Evolutionary conservation across 1,284 basidiomycete species (phyloP).

Genomic region (Pisolithus thermaeus): DNA sequence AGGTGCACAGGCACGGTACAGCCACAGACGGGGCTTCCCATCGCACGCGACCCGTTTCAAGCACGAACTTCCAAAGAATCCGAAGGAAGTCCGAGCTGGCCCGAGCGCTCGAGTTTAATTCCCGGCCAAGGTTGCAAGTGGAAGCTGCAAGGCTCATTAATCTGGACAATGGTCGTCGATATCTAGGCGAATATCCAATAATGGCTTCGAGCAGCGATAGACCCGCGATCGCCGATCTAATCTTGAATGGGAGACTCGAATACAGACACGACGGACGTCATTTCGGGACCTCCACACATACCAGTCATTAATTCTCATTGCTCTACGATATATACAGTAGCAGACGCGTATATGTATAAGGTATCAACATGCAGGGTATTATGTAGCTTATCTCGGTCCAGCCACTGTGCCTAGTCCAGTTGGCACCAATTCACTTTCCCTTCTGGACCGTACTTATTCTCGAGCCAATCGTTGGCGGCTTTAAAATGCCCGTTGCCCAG

Average conservation of each 20-base stretch:
- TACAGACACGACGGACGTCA: not conserved
- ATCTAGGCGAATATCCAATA: not conserved
- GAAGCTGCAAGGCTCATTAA: not conserved
- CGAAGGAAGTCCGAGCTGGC: constrained; percentile 6
- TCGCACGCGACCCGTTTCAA: constrained; percentile 16
- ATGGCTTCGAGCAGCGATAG: not conserved
- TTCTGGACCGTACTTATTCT: constrained; percentile 64
- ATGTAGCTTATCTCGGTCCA: constrained; percentile 1
- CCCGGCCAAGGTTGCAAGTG: not conserved
- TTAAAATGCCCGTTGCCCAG: constrained; percentile 90
- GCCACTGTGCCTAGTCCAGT: constrained; percentile 26
- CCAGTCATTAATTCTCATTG: not conserved
- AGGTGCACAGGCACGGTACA: constrained; percentile 24
- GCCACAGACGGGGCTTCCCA: constrained; percentile 21
- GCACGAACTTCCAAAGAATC: constrained; percentile 9
- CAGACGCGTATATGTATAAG: not conserved
- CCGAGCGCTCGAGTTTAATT: not conserved
- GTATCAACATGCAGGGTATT: constrained; percentile 26
- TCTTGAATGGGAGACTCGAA: not conserved
- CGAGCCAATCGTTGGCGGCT: constrained; percentile 80
- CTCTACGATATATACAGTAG: not conserved
- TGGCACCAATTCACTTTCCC: constrained; percentile 74
- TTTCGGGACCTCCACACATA: not conserved
- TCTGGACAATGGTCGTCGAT: not conserved
- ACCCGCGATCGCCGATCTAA: constrained; percentile 20